Conservation (phyloP, 441 rosid genomes). For the Jatropha multifida region DNA sequence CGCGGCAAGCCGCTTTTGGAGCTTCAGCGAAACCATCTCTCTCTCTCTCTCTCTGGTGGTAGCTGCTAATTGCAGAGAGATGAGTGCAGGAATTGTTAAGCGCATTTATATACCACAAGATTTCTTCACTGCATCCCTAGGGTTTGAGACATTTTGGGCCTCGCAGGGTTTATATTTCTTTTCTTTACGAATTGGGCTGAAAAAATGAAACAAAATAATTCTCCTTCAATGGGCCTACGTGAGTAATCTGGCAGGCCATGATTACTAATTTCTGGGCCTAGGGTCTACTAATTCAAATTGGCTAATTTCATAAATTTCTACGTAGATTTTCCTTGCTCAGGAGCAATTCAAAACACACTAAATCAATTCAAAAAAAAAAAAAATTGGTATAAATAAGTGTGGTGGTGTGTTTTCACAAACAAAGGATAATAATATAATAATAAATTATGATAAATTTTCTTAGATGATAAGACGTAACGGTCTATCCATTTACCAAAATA, state of each 20-base stretch:
- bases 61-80: not conserved
- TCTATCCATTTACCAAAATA: too few relatives aligned
- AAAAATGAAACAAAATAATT: not conserved
- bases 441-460: too few relatives aligned
- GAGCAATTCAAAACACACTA: too few relatives aligned
- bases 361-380: too few relatives aligned
- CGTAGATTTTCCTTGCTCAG: too few relatives aligned
- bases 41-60: not conserved
- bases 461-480: too few relatives aligned
- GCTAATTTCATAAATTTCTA: too few relatives aligned
- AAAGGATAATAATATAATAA: too few relatives aligned
- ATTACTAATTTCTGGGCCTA: not conserved
- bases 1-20: constrained; percentile 87
- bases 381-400: too few relatives aligned
- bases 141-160: not conserved
- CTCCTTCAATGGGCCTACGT: not conserved
- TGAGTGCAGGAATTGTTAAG: not conserved
- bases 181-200: not conserved
- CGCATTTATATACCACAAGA: constrained; percentile 3
- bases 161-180: not conserved
- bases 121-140: not conserved
- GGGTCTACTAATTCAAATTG: too few relatives aligned
- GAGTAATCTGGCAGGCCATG: not conserved
- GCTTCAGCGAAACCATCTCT: constrained; percentile 77
- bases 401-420: too few relatives aligned